A percentile compares a stretch with the other conserved stretches of the same genome.
Evolutionary conservation across 2,329 filamentous ascomycete genomes (phyloP).

Genomic region (Penicillium sp.): DNA sequence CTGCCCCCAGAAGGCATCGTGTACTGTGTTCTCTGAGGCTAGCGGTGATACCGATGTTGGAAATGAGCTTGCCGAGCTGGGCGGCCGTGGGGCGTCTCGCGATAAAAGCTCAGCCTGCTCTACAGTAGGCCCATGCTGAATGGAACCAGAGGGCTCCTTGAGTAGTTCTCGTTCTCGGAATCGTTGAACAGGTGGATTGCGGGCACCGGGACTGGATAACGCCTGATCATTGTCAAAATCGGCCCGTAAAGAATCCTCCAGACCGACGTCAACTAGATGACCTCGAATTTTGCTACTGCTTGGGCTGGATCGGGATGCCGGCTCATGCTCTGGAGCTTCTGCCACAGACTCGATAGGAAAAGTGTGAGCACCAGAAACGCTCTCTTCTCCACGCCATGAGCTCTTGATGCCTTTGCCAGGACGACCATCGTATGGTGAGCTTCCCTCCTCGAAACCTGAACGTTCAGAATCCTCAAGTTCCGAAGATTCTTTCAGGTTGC

Average conservation of each 20-base stretch:
- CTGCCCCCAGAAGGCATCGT: constrained; percentile 90
- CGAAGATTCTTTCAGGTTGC: constrained; percentile 78
- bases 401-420: constrained; percentile 53
- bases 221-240: constrained; percentile 44
- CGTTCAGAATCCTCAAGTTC: constrained; percentile 71
- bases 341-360: constrained; percentile 34
- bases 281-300: constrained; percentile 58
- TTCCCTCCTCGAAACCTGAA: constrained; percentile 54
- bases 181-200: constrained; percentile 55
- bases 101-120: constrained; percentile 53
- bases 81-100: constrained; percentile 44
- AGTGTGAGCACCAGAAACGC: constrained; percentile 39
- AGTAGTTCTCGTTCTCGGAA: constrained; percentile 49
- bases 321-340: constrained; percentile 39
- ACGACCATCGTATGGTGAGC: constrained; percentile 37
- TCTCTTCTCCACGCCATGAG: constrained; percentile 54
- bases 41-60: constrained; percentile 57
- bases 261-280: constrained; percentile 78
- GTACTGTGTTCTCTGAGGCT: constrained; percentile 68
- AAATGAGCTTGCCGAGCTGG: constrained; percentile 52
- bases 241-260: constrained; percentile 62
- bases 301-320: constrained; percentile 28
- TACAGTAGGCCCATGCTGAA: constrained; percentile 46
- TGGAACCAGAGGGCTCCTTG: constrained; percentile 37
- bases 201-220: constrained; percentile 38